These are phyloP conservation scores for Vitellaria paradoxa DNA, from an alignment of 179 eudicot species.

Conservation along the genomic window DNA sequence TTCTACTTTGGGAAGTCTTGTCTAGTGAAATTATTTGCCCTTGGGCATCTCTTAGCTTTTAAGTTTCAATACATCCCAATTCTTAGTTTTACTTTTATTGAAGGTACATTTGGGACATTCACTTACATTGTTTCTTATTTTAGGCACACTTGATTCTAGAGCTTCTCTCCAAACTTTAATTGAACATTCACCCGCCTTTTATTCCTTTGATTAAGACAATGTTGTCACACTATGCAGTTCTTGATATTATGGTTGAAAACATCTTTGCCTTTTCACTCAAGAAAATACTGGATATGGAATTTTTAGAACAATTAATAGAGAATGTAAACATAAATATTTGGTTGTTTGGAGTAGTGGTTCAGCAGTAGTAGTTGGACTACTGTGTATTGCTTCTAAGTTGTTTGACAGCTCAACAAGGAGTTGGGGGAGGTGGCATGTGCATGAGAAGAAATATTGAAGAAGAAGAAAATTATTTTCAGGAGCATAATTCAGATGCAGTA, in stretches of 20 bases:
- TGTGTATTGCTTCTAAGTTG: constrained; percentile 4
- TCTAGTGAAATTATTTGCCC: not conserved
- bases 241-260: not conserved
- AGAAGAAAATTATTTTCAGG: not conserved
- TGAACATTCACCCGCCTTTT: not conserved
- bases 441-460: not conserved
- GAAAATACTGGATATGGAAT: not conserved
- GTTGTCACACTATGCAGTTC: not conserved
- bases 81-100: not conserved
- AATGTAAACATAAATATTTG: not conserved
- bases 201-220: not conserved
- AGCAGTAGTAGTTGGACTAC: not conserved
- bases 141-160: not conserved
- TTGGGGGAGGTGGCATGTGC: constrained; percentile 8
- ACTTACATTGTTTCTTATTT: not conserved
- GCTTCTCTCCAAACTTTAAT: constrained; percentile 2
- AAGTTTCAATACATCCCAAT: not conserved
- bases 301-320: not conserved
- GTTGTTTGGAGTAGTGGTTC: not conserved
- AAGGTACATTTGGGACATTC: not conserved
- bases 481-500: not conserved
- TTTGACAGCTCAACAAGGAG: not conserved
- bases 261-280: not conserved
- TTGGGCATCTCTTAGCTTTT: not conserved
- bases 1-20: not conserved